A percentile compares a stretch with the other conserved stretches of the same genome.
phyloP scores from a whole-genome alignment of 2,329 filamentous ascomycete genomes.

The Pseudogymnoascus sp. region DNA sequence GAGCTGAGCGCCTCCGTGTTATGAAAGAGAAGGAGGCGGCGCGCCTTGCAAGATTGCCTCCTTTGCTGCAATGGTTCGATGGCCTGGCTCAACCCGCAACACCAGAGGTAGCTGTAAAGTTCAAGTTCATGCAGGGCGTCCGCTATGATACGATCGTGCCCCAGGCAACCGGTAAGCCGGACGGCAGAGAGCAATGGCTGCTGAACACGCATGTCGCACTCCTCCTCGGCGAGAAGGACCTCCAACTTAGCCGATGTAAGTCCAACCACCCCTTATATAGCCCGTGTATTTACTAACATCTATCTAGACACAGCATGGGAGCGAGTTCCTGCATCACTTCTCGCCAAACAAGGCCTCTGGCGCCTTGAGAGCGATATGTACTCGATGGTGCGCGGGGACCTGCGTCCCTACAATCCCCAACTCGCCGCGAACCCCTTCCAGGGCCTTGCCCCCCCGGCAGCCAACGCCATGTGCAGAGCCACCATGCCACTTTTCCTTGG shows the following conservation, averaged over 20 bases:
- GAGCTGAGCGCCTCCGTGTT: slow-evolving; percentile 29
- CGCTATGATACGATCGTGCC: slow-evolving; percentile 55
- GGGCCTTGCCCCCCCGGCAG: slow-evolving; percentile 36
- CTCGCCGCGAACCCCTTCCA: slow-evolving; percentile 31
- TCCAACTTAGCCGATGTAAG: slow-evolving; percentile 51
- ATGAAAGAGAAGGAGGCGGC: slow-evolving; percentile 46
- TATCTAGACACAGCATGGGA: slow-evolving; percentile 49
- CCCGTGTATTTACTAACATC: slow-evolving; percentile 13
- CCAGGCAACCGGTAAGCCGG: slow-evolving; percentile 41
- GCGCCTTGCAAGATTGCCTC: slow-evolving; percentile 48
- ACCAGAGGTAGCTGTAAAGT: slow-evolving; percentile 42
- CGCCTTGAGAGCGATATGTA: slow-evolving; percentile 48
- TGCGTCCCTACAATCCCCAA: slow-evolving; percentile 45
- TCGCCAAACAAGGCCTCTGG: slow-evolving; percentile 53
- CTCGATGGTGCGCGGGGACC: slow-evolving; percentile 40
- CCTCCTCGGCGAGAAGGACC: slow-evolving; percentile 55
- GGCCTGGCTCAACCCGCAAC: slow-evolving; percentile 42
- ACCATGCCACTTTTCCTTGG: slow-evolving; percentile 32
- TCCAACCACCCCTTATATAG: slow-evolving; percentile 14
- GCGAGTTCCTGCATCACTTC: slow-evolving; percentile 40
- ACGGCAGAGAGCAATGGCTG: slow-evolving; percentile 57
- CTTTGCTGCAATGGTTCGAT: slow-evolving; percentile 53
- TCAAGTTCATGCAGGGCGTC: slow-evolving; percentile 49
- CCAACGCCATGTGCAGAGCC: slow-evolving; percentile 18
- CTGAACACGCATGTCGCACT: slow-evolving; percentile 56